Evolutionary conservation across 306 rosid species (phyloP).

Genomic region (Sophora flavescens): DNA sequence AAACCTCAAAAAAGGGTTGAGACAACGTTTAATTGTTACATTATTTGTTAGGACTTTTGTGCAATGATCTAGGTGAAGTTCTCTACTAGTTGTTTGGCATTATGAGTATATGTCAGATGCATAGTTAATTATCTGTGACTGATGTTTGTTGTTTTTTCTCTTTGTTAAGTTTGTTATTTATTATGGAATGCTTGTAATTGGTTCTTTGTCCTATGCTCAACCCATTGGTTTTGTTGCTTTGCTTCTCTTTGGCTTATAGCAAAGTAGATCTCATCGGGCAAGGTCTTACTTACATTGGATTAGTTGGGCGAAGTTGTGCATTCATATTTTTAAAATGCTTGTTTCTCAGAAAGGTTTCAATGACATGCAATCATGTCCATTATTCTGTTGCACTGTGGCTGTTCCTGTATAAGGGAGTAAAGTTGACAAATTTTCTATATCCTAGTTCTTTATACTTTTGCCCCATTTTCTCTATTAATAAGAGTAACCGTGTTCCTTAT

Average conservation of each 20-base stretch:
- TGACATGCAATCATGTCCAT: conserved; percentile 29
- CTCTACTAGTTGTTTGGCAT: conserved; percentile 34
- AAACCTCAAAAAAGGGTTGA: conserved; percentile 4
- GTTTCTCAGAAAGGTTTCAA: conserved; percentile 18
- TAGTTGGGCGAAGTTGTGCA: conserved; percentile 33
- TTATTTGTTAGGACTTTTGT: conserved; percentile 24
- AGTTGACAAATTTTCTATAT: conserved; percentile 16
- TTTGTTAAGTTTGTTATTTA: conserved; percentile 5
- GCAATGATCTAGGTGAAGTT: conserved; percentile 25
- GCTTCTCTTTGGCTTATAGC: conserved; percentile 10
- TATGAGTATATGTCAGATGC: conserved; percentile 33
- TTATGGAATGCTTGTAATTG: conserved; percentile 29
- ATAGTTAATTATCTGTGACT: conserved; percentile 36
- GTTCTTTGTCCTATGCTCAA: conserved; percentile 29
- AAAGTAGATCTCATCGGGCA: conserved; percentile 13
- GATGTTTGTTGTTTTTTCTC: neutral
- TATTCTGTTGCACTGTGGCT: conserved; percentile 15
- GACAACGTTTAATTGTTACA: neutral
- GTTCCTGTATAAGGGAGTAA: neutral
- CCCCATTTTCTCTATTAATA: neutral
- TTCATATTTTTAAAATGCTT: conserved; percentile 19
- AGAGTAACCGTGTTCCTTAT: neutral
- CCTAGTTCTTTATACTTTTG: neutral
- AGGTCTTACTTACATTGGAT: conserved; percentile 7
- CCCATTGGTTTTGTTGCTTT: conserved; percentile 1